phyloP scores from a whole-genome alignment of 163 green algal genomes.

The Scenedesmus sp. region DNA sequence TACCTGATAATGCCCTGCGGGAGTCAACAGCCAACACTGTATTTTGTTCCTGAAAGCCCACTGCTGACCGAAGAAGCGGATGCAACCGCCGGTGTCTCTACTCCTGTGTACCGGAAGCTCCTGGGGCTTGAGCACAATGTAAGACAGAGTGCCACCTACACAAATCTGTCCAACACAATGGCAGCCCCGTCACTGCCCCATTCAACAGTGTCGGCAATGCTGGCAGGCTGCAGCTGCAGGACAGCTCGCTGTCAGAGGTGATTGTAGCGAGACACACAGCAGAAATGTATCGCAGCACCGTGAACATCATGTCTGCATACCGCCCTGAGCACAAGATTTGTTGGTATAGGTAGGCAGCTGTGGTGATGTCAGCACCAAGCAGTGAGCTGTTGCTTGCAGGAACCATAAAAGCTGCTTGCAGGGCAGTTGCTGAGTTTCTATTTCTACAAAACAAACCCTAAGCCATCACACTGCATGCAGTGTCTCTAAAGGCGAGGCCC shows the following conservation, averaged over 20 bases:
- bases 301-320: no score
- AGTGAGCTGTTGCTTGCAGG: no score
- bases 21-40: neutral
- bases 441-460: no score
- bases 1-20: neutral
- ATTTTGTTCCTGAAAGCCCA: slow-evolving; percentile 5
- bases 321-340: neutral
- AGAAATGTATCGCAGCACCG: no score
- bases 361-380: no score
- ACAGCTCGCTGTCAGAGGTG: neutral
- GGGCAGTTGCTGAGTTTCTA: neutral
- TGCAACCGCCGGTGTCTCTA: neutral
- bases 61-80: neutral
- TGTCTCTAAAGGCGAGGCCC: no score
- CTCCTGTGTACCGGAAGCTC: neutral
- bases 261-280: no score
- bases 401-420: neutral
- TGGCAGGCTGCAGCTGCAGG: neutral
- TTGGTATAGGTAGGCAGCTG: slow-evolving; percentile 21
- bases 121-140: neutral
- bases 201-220: neutral
- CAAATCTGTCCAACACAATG: neutral
- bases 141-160: neutral
- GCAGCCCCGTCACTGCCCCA: neutral
- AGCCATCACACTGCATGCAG: no score